Evolutionary conservation across 2,329 filamentous ascomycete species (phyloP).

Genomic region (Colletotrichum somersetense): DNA sequence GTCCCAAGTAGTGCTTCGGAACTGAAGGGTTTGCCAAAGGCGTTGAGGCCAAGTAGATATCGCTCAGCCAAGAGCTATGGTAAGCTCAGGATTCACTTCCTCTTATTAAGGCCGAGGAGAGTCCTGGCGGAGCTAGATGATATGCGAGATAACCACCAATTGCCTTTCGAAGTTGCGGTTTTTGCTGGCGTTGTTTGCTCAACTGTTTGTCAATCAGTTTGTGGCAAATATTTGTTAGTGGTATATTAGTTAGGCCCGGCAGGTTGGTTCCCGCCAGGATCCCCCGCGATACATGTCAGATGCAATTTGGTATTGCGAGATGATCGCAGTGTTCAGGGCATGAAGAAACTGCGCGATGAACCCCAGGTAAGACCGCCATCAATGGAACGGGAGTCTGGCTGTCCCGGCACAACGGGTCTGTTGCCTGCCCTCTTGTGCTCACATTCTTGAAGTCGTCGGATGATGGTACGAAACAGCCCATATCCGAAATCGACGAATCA

Average conservation of each 20-base stretch:
- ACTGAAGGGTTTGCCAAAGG: neutral
- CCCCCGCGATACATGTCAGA: slow-evolving; percentile 8
- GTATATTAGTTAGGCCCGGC: slow-evolving; percentile 4
- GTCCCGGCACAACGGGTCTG: neutral
- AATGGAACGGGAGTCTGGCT: neutral
- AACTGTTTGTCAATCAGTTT: slow-evolving; percentile 15
- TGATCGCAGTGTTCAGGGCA: slow-evolving; percentile 4
- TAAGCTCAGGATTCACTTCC: neutral
- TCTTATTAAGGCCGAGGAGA: neutral
- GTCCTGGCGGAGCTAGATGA: neutral
- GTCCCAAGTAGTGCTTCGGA: neutral
- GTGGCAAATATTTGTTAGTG: slow-evolving; percentile 8
- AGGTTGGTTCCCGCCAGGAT: slow-evolving; percentile 9
- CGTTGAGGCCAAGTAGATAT: neutral
- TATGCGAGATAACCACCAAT: neutral
- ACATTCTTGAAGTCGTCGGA: slow-evolving; percentile 5
- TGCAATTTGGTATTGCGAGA: neutral
- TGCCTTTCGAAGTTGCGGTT: neutral
- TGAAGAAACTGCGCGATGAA: neutral
- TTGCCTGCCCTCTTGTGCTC: slow-evolving; percentile 1
- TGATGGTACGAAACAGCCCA: neutral
- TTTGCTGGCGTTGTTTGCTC: slow-evolving; percentile 19
- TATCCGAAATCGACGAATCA: slow-evolving; percentile 3
- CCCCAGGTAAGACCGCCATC: slow-evolving; percentile 3
- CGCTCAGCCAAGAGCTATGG: neutral